Conservation (phyloP, 257 asterid species). For the Jasminum sambac region DNA sequence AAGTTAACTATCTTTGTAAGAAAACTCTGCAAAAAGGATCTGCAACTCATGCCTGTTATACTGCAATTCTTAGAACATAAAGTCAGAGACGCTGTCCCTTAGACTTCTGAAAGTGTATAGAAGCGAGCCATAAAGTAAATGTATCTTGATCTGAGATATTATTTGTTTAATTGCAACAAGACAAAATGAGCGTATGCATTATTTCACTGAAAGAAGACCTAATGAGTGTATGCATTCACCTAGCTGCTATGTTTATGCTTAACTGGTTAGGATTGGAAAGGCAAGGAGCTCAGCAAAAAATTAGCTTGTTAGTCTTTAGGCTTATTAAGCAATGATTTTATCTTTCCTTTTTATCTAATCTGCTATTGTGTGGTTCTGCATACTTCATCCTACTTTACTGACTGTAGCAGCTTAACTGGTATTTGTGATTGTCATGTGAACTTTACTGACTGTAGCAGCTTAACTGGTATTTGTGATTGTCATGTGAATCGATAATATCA, state of each 20-base stretch:
- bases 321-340: background rate
- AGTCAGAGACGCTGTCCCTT: background rate
- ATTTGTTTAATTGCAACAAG: background rate
- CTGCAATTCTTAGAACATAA: background rate
- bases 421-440: background rate
- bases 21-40: background rate
- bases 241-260: background rate
- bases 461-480: background rate
- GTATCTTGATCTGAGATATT: background rate
- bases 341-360: background rate
- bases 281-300: background rate
- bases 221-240: background rate
- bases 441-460: too few species aligned
- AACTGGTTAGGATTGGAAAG: background rate
- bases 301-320: background rate
- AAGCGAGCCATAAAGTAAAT: slow-evolving; percentile 10
- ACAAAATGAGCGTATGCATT: background rate
- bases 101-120: background rate
- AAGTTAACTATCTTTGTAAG: background rate
- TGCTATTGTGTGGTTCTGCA: background rate
- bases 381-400: background rate
- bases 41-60: background rate
- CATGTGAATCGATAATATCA: background rate
- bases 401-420: background rate
- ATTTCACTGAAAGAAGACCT: background rate